Evolutionary conservation across 768 basidiomycete genomes (phyloP).

Genomic region (Dioszegia hungarica): DNA sequence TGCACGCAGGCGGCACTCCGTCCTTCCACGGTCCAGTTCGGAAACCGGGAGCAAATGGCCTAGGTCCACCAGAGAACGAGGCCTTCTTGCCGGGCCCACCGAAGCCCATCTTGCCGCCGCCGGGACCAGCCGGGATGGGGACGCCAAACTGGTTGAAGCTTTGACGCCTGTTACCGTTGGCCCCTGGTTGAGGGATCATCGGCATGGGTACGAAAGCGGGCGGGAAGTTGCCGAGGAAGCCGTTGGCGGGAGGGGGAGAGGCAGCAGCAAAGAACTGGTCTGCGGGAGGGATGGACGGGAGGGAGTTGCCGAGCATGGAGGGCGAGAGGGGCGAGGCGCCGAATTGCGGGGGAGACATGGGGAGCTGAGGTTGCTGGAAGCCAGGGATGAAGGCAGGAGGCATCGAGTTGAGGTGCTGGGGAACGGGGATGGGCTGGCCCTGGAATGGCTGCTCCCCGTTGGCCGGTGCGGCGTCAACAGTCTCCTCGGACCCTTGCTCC

Average conservation of each 20-base stretch:
- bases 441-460: constrained; percentile 13
- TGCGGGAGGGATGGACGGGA: constrained; percentile 35
- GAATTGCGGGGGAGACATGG: constrained; percentile 25
- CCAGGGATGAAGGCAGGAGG: constrained; percentile 5
- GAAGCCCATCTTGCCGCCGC: constrained; percentile 11
- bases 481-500: not conserved
- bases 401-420: not conserved
- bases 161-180: constrained; percentile 24
- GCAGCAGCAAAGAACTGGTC: constrained; percentile 40
- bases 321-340: constrained; percentile 37
- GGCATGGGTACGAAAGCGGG: constrained; percentile 8
- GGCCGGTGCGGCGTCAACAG: not conserved
- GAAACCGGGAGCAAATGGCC: constrained; percentile 12
- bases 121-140: not conserved
- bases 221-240: constrained; percentile 1
- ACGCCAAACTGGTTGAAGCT: constrained; percentile 23
- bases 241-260: constrained; percentile 15
- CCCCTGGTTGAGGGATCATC: not conserved
- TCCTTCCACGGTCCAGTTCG: constrained; percentile 36
- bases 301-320: constrained; percentile 30
- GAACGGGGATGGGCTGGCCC: constrained; percentile 2
- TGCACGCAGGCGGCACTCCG: constrained; percentile 43
- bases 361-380: not conserved
- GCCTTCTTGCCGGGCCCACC: constrained; percentile 45
- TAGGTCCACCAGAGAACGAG: constrained; percentile 42